These are phyloP conservation scores for Panaeolus cyanescens DNA, from an alignment of 768 basidiomycete species.

Conservation along the genomic window DNA sequence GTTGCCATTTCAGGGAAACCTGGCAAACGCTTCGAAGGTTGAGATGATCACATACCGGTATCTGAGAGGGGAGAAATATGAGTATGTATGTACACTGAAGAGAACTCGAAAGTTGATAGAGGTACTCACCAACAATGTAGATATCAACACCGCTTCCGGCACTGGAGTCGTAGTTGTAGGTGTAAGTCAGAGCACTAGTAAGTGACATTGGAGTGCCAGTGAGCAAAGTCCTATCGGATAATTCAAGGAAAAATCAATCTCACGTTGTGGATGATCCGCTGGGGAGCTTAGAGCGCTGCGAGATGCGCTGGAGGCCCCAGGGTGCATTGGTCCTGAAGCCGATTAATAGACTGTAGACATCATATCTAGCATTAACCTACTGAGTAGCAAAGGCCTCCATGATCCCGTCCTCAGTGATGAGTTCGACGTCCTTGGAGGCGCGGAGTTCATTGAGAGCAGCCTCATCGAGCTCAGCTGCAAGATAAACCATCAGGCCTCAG, in stretches of 20 bases:
- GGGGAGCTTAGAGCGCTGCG: slow-evolving; percentile 7
- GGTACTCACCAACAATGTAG: no score
- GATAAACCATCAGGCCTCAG: not conserved
- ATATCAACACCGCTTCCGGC: slow-evolving; percentile 37
- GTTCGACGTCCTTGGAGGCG: slow-evolving; percentile 22
- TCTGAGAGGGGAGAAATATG: no score
- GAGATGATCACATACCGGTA: no score
- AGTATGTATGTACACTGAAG: no score
- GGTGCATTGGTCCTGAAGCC: slow-evolving; percentile 28
- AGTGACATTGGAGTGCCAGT: no score
- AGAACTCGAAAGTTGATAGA: no score
- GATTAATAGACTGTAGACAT: not conserved
- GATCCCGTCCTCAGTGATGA: slow-evolving; percentile 26
- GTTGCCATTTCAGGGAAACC: no score
- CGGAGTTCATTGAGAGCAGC: slow-evolving; percentile 21
- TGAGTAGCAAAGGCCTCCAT: slow-evolving; percentile 20
- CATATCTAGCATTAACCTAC: slow-evolving; percentile 3
- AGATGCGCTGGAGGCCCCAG: slow-evolving; percentile 33
- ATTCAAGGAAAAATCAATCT: no score
- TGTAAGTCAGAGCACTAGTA: slow-evolving; percentile 17
- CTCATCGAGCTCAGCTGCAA: slow-evolving; percentile 14
- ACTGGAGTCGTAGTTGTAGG: slow-evolving; percentile 22
- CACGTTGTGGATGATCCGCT: not conserved
- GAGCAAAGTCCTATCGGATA: no score
- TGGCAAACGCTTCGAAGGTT: no score